Conservation (phyloP, 371 early-diverging fungal genomes). For the Apophysomyces sp. region DNA sequence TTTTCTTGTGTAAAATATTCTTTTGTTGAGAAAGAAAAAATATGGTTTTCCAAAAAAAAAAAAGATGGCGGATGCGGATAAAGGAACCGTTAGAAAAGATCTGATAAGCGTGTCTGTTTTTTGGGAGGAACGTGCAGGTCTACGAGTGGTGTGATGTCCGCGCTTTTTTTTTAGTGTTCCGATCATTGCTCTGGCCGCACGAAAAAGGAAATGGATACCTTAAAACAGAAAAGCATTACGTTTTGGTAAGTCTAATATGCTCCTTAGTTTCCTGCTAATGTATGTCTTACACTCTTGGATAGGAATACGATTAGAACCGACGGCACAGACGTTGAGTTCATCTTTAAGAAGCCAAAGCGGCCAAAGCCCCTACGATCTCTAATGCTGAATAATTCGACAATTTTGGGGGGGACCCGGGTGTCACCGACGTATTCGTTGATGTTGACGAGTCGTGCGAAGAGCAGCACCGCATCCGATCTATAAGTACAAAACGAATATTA, state of each 20-base stretch:
- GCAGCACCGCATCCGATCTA: not conserved
- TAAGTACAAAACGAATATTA: not conserved
- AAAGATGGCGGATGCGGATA: too few species aligned
- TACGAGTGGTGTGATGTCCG: too few species aligned
- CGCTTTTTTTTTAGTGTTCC: too few species aligned
- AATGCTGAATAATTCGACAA: not conserved
- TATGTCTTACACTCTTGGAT: too few species aligned
- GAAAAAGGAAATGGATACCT: not conserved
- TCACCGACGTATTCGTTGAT: not conserved
- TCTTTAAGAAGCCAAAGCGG: not conserved
- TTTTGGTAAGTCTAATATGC: not conserved
- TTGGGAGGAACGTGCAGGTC: too few species aligned
- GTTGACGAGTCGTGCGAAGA: not conserved
- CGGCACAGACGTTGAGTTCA: not conserved
- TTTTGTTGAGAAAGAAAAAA: conserved; percentile 1
- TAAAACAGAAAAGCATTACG: not conserved
- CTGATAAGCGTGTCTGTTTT: too few species aligned
- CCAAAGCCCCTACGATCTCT: not conserved
- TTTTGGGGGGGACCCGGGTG: not conserved
- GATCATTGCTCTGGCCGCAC: too few species aligned
- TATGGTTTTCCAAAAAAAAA: too few species aligned
- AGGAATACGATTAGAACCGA: not conserved
- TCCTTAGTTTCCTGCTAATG: not conserved
- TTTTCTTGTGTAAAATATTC: not conserved
- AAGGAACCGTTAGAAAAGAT: too few species aligned